These are phyloP conservation scores for Arabis alpina DNA, from an alignment of 345 rosid species.

Conservation along the genomic window DNA sequence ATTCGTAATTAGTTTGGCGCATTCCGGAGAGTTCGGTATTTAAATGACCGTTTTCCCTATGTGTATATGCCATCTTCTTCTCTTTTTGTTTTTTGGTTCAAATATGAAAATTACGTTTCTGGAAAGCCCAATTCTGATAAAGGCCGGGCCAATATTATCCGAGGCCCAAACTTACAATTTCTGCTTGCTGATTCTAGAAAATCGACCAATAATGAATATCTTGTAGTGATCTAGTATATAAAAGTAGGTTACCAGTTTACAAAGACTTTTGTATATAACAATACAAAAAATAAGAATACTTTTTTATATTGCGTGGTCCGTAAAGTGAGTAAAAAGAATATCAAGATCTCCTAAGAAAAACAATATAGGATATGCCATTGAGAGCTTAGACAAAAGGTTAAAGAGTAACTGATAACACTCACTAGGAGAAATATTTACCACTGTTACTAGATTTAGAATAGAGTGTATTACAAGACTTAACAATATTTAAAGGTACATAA, in stretches of 20 bases:
- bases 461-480: not conserved
- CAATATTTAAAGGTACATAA: not conserved
- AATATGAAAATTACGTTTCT: too few species aligned
- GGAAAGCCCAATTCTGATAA: not conserved
- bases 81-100: too few species aligned
- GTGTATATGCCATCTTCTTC: too few species aligned
- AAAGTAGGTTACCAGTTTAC: constrained; percentile 33
- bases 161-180: constrained; percentile 17
- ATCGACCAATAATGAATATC: constrained; percentile 5
- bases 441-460: not conserved
- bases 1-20: too few species aligned
- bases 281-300: not conserved
- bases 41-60: too few species aligned
- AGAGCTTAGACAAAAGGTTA: not conserved
- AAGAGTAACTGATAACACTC: not conserved
- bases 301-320: constrained; percentile 10
- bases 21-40: too few species aligned
- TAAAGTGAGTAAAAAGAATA: not conserved
- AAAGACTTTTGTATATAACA: too few species aligned
- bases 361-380: not conserved
- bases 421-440: not conserved
- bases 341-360: not conserved
- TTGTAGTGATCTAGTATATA: too few species aligned
- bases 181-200: constrained; percentile 20
- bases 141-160: not conserved